These are phyloP conservation scores for Aspergillus sp. DNA, from an alignment of 2,329 filamentous ascomycete genomes.

Conservation along the genomic window DNA sequence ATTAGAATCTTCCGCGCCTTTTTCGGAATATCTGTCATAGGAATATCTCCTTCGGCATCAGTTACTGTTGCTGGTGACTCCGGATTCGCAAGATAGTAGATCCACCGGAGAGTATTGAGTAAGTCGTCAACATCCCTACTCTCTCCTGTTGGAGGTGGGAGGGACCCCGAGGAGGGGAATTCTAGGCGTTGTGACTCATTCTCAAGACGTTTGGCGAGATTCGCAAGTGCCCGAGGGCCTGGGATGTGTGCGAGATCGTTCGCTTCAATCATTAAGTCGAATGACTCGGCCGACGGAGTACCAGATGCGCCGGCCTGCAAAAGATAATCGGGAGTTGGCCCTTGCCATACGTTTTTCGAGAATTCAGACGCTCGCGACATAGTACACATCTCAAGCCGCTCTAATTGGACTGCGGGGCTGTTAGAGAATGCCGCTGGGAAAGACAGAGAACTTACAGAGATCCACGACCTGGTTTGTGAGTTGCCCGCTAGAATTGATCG, in stretches of 20 bases:
- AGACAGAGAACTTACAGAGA: conserved; percentile 64
- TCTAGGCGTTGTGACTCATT: conserved; percentile 65
- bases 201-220: conserved; percentile 62
- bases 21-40: conserved; percentile 50
- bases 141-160: conserved; percentile 81
- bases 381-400: conserved; percentile 86
- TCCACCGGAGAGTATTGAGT: conserved; percentile 85
- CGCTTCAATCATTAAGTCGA: conserved; percentile 86
- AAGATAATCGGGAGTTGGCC: conserved; percentile 76
- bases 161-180: conserved; percentile 93
- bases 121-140: conserved; percentile 83
- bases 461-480: conserved; percentile 80
- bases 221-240: conserved; percentile 68
- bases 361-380: conserved; percentile 94
- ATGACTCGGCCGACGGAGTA: conserved; percentile 60
- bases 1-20: conserved; percentile 75
- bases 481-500: conserved; percentile 72
- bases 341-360: conserved; percentile 85
- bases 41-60: conserved; percentile 61
- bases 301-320: conserved; percentile 47
- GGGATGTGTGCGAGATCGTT: conserved; percentile 80
- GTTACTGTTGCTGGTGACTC: conserved; percentile 41
- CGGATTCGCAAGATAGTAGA: conserved; percentile 80
- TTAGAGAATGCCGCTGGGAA: conserved; percentile 1
- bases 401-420: conserved; percentile 66